A percentile compares a stretch with the other conserved stretches of the same genome.
Evolutionary conservation across 2,329 filamentous ascomycete genomes (phyloP).

Genomic region (Alternaria infectoria): DNA sequence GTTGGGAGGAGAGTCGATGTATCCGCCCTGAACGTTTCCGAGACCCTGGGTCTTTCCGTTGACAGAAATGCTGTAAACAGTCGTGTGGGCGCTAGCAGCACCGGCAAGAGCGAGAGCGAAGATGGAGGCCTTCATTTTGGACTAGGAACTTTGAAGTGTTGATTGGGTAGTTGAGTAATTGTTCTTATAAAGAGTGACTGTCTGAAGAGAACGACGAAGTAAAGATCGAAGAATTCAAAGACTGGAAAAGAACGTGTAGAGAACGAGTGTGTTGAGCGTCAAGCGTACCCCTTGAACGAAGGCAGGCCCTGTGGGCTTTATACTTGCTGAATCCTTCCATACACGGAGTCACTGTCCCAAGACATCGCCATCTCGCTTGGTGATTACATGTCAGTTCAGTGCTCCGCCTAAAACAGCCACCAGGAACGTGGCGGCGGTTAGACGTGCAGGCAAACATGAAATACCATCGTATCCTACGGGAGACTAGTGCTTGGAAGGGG

Average conservation of each 20-base stretch:
- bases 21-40: slow-evolving; percentile 49
- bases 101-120: slow-evolving; percentile 39
- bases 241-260: slow-evolving; percentile 26
- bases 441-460: slow-evolving; percentile 10
- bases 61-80: slow-evolving; percentile 48
- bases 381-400: slow-evolving; percentile 16
- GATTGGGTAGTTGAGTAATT: slow-evolving; percentile 6
- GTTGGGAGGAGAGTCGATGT: slow-evolving; percentile 56
- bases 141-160: slow-evolving; percentile 2
- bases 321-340: slow-evolving; percentile 14
- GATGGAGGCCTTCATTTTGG: slow-evolving; percentile 43
- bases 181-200: slow-evolving; percentile 18
- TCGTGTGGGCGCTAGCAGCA: slow-evolving; percentile 42
- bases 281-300: slow-evolving; percentile 32
- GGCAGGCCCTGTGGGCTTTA: slow-evolving; percentile 22
- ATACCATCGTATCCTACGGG: slow-evolving; percentile 20
- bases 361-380: slow-evolving; percentile 26
- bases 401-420: slow-evolving; percentile 22
- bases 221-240: slow-evolving; percentile 22
- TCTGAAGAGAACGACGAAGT: slow-evolving; percentile 22
- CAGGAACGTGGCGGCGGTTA: slow-evolving; percentile 8
- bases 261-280: slow-evolving; percentile 39
- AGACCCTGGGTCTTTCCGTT: slow-evolving; percentile 50
- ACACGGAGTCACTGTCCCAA: neutral
- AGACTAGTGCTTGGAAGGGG: slow-evolving; percentile 15